Evolutionary conservation across 225 moss, liverwort and hornwort species (phyloP), one percentile per base, ranked within the genome.

Genomic region (Physcomitrium patens): DNA sequence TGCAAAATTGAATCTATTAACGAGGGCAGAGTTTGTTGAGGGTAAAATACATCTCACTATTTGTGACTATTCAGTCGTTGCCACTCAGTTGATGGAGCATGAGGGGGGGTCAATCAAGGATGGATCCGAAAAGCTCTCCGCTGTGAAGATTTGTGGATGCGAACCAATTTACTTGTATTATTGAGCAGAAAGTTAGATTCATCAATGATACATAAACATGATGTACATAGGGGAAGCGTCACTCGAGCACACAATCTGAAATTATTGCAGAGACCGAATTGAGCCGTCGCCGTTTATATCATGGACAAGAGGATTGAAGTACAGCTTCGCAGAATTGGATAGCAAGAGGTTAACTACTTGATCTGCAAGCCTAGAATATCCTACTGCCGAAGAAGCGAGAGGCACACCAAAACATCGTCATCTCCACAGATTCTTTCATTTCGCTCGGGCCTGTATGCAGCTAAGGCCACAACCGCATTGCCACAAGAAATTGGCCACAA

Each of bases 51-150:
- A 43, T 58, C 48, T 22, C 70, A 74, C 77, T 71, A 65, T 12
- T 69, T 50, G 80, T 31, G 31, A 8, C 69, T 69, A 66, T 45
- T 67, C 67, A 53, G 45, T 60, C 52, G 53, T 50, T 68, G 23
- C 19, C 13, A 10, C 51, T 12, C 18, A 52, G 11, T 27, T 67
- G 50, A 67, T 51, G 67, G 7, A 37, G 31, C 10, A 27, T 15
- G 8, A 9, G 62, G 7, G 16, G 16, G 49, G 69, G 37, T 27
- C 53, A 22, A 61, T 28, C 56, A 60, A 56, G 16, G 63, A 75
- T 78, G 75, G 71, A 71, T 67, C 56, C 56, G 56, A 60, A 37
- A 77, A 84, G 73, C 80, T 79, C 59, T 17, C 17, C 37, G 6
- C 64, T 60, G 56, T n/a, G 24, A 42, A 65, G 60, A 65, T 60